Evolutionary conservation across 495 filamentous ascomycete species (phyloP).

Genomic region (Penicillium chermesinum): DNA sequence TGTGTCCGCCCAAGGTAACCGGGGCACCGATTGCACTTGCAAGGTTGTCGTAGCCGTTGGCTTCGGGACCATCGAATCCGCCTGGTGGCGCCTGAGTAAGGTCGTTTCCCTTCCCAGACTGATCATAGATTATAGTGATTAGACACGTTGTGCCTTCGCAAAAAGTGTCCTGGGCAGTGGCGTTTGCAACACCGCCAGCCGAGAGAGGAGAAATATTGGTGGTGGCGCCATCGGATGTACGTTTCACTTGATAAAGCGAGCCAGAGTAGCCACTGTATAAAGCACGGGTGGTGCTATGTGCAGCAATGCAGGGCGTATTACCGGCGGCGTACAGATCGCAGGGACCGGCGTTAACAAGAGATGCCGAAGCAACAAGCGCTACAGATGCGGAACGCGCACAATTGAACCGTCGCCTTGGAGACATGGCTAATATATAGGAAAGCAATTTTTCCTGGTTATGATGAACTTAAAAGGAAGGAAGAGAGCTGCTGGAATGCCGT

Average conservation of each 20-base stretch:
- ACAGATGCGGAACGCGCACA: slow-evolving; percentile 30
- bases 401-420: too few species aligned
- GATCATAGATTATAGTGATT: slow-evolving; percentile 56
- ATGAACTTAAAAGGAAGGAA: too few species aligned
- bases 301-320: slow-evolving; percentile 51
- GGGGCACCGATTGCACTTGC: slow-evolving; percentile 54
- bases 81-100: slow-evolving; percentile 54
- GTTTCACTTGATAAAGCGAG: slow-evolving; percentile 51
- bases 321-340: slow-evolving; percentile 53
- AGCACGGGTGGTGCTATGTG: slow-evolving; percentile 57
- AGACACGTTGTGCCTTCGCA: slow-evolving; percentile 53
- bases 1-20: slow-evolving; percentile 52
- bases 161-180: slow-evolving; percentile 51
- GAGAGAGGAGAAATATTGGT: slow-evolving; percentile 43
- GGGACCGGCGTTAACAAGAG: slow-evolving; percentile 45
- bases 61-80: slow-evolving; percentile 47
- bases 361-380: slow-evolving; percentile 34
- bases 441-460: too few species aligned
- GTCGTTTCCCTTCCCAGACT: slow-evolving; percentile 53
- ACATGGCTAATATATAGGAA: too few species aligned
- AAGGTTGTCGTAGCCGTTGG: slow-evolving; percentile 50
- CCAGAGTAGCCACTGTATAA: slow-evolving; percentile 48
- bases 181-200: slow-evolving; percentile 54
- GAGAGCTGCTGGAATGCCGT: too few species aligned
- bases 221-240: slow-evolving; percentile 44